A percentile compares a stretch with the other conserved stretches of the same genome.
Conservation (phyloP, 108 stramenopile genomes). For the Skeletonema potamos region DNA sequence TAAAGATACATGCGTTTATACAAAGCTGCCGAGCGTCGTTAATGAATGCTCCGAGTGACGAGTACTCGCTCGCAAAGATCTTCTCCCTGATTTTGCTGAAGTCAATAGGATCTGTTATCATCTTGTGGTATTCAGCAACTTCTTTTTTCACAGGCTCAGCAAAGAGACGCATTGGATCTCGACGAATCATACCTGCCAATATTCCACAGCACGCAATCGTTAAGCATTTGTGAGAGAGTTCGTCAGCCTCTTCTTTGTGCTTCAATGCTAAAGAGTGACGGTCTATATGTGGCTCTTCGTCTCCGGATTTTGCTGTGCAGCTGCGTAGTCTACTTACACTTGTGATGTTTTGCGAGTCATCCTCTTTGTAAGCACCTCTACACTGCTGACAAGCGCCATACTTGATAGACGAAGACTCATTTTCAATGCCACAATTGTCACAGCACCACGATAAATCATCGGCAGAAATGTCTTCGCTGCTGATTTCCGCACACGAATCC, state of each 20-base stretch:
- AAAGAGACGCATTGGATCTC: conserved; percentile 79
- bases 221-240: conserved; percentile 56
- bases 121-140: conserved; percentile 57
- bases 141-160: conserved; percentile 72
- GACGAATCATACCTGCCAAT: conserved; percentile 62
- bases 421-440: conserved; percentile 4
- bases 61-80: conserved; percentile 57
- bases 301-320: conserved; percentile 2
- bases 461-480: neutral
- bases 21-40: conserved; percentile 68
- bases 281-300: conserved; percentile 5
- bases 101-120: conserved; percentile 76
- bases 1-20: conserved; percentile 70
- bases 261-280: conserved; percentile 37
- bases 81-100: conserved; percentile 69
- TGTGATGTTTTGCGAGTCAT: neutral
- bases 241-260: conserved; percentile 60
- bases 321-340: conserved; percentile 3
- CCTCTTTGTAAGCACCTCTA: conserved; percentile 9
- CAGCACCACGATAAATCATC: conserved; percentile 4
- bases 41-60: conserved; percentile 69
- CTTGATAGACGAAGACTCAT: conserved; percentile 4
- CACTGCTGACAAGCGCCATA: conserved; percentile 10
- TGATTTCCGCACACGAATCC: neutral
- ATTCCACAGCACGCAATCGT: conserved; percentile 69